Evolutionary conservation across 2,329 filamentous ascomycete species (phyloP).

Genomic region (Aspergillus aculeatinus): DNA sequence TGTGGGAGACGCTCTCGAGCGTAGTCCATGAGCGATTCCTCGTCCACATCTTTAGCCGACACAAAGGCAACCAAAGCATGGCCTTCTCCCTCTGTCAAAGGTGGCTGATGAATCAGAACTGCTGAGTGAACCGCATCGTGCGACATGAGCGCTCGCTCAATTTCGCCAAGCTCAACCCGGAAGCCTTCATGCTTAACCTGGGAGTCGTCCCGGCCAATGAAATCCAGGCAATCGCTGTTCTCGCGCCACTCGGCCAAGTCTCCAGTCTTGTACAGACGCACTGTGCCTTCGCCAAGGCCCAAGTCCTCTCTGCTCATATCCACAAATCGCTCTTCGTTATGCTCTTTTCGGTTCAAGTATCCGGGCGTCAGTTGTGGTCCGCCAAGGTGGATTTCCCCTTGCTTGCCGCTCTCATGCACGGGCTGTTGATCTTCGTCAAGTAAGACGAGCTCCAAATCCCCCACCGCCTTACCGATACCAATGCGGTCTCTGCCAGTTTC

Average conservation of each 20-base stretch:
- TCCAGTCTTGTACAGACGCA: constrained; percentile 65
- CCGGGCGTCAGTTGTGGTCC: constrained; percentile 74
- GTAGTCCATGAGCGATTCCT: constrained; percentile 58
- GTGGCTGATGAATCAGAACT: constrained; percentile 1
- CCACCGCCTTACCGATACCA: constrained; percentile 8
- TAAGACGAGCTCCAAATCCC: constrained; percentile 10
- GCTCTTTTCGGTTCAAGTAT: constrained; percentile 58
- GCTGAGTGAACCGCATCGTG: neutral
- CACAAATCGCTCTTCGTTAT: constrained; percentile 69
- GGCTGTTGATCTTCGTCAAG: constrained; percentile 1
- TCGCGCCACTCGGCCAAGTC: constrained; percentile 67
- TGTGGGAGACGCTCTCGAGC: constrained; percentile 67
- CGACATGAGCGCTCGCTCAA: constrained; percentile 67
- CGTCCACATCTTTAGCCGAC: neutral
- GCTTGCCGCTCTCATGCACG: constrained; percentile 53
- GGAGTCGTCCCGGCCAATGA: constrained; percentile 70
- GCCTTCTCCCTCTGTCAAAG: neutral
- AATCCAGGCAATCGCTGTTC: constrained; percentile 72
- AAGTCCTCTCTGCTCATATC: neutral
- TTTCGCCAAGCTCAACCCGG: constrained; percentile 83
- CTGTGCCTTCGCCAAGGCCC: neutral
- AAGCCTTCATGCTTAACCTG: constrained; percentile 91
- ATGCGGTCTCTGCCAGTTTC: constrained; percentile 8
- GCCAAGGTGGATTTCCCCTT: constrained; percentile 75
- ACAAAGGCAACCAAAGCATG: constrained; percentile 6